Percentiles rank a stretch among this genome's conserved stretches.
These are phyloP conservation scores for Gonapodya prolifera DNA, from an alignment of 192 early-diverging fungal species.

Conservation along the genomic window DNA sequence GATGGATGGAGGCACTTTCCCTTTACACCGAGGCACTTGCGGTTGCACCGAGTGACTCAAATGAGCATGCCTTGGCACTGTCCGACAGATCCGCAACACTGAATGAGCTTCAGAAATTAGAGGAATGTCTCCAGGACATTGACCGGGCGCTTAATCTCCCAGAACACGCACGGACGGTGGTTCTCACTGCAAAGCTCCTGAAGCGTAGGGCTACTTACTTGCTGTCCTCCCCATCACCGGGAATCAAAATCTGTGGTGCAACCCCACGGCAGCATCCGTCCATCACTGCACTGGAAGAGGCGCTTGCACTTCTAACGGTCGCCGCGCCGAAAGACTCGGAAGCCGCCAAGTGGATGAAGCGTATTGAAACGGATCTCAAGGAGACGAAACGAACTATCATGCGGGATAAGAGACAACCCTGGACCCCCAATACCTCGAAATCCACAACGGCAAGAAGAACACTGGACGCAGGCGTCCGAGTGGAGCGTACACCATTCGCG, in stretches of 20 bases:
- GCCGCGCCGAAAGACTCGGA: not conserved
- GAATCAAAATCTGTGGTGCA: no score
- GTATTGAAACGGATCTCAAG: not conserved
- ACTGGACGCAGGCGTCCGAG: not conserved
- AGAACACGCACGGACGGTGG: not conserved
- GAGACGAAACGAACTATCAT: no score
- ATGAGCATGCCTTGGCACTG: not conserved
- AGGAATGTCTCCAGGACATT: not conserved
- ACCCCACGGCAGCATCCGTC: not conserved
- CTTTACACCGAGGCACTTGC: not conserved
- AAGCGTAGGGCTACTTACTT: not conserved
- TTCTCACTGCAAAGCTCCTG: not conserved
- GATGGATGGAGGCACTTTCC: not conserved
- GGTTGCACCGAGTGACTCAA: not conserved
- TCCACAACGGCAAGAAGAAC: not conserved
- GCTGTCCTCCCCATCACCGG: no score
- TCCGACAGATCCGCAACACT: not conserved
- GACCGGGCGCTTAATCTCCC: not conserved
- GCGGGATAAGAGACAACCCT: not conserved
- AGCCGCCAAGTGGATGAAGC: not conserved
- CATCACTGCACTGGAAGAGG: not conserved
- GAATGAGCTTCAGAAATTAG: not conserved
- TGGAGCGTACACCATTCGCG: not conserved
- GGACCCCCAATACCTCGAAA: not conserved
- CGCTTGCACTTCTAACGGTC: not conserved